These are phyloP conservation scores for Linum usitatissimum DNA, from an alignment of 345 rosid genomes.

Conservation along the genomic window DNA sequence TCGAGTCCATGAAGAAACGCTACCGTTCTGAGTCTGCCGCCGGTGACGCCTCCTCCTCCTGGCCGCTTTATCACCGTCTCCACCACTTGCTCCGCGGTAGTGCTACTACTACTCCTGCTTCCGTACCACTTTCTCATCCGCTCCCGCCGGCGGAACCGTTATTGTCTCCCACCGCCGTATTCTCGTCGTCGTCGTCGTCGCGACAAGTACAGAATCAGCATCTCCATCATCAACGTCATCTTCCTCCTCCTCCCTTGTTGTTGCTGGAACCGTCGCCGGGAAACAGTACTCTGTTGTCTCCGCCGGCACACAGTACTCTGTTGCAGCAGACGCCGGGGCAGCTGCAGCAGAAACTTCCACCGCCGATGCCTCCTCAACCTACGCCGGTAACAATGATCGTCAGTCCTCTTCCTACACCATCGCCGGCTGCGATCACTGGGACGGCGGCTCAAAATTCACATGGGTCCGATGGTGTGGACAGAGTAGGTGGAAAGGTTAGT, in stretches of 20 bases:
- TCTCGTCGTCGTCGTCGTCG: neutral
- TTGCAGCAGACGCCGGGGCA: neutral
- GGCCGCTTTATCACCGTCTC: slow-evolving; percentile 85
- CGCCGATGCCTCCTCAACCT: slow-evolving; percentile 13
- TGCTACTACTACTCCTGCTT: neutral
- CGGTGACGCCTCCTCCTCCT: slow-evolving; percentile 62
- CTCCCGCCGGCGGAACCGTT: neutral
- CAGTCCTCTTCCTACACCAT: slow-evolving; percentile 17
- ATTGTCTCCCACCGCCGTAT: neutral
- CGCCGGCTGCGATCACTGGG: slow-evolving; percentile 11
- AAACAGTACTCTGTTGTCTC: neutral
- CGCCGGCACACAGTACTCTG: neutral
- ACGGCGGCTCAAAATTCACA: slow-evolving; percentile 40
- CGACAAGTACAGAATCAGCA: slow-evolving; percentile 12
- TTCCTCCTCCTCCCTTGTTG: slow-evolving; percentile 32
- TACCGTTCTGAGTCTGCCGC: slow-evolving; percentile 80
- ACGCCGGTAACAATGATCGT: neutral
- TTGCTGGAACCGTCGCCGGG: slow-evolving; percentile 29
- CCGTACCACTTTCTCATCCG: slow-evolving; percentile 1
- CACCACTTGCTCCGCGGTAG: slow-evolving; percentile 71
- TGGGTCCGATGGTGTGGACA: slow-evolving; percentile 64
- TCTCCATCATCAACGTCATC: slow-evolving; percentile 10
- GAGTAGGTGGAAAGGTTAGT: slow-evolving; percentile 7
- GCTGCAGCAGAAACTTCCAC: neutral
- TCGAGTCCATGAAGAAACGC: slow-evolving; percentile 96